A percentile compares a stretch with the other conserved stretches of the same genome.
Evolutionary conservation across 2,329 filamentous ascomycete genomes (phyloP).

Genomic region (Aspergillus niger): DNA sequence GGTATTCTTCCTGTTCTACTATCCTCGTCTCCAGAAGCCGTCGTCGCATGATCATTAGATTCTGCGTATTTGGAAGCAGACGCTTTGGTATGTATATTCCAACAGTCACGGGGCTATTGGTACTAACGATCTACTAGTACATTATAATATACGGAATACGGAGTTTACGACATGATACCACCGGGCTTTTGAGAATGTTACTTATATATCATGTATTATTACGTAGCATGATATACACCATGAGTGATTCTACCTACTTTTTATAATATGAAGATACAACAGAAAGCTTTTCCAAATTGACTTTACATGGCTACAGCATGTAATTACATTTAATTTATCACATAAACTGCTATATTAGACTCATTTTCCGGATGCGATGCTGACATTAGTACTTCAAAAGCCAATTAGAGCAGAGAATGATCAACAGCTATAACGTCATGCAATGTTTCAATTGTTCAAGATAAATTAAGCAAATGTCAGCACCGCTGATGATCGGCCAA

Average conservation of each 20-base stretch:
- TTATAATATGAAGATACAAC: too few species aligned
- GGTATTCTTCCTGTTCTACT: constrained; percentile 33
- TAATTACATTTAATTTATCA: too few species aligned
- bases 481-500: too few species aligned
- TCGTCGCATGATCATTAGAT: neutral
- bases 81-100: neutral
- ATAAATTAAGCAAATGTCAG: too few species aligned
- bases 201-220: neutral
- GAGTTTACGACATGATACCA: constrained; percentile 5
- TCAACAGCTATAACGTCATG: too few species aligned
- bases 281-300: too few species aligned
- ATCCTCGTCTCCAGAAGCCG: constrained; percentile 30
- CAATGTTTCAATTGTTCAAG: too few species aligned
- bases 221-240: neutral
- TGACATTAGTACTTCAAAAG: too few species aligned
- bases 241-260: neutral
- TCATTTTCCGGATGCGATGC: too few species aligned
- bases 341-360: too few species aligned
- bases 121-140: neutral
- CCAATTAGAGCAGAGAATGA: too few species aligned
- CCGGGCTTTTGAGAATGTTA: neutral
- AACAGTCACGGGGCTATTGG: neutral
- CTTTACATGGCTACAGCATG: too few species aligned
- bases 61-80: neutral
- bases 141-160: neutral